Percentiles rank a stretch among this genome's conserved stretches.
These are phyloP conservation scores for Trichophyton rubrum DNA, from an alignment of 2,329 filamentous ascomycete species.

Conservation along the genomic window DNA sequence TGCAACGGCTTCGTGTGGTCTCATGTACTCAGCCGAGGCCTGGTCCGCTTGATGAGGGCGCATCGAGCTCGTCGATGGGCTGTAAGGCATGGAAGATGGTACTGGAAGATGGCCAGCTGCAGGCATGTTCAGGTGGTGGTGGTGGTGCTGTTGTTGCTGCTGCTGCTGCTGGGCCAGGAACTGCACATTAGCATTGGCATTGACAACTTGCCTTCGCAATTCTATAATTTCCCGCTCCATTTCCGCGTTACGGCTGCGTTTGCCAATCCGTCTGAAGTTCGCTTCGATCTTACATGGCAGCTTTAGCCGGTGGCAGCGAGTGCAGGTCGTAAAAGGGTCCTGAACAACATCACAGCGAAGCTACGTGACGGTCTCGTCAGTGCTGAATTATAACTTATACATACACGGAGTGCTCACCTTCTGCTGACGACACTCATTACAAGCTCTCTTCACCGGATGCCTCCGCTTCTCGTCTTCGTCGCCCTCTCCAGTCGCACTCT, in stretches of 20 bases:
- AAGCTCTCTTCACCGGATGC: constrained; percentile 47
- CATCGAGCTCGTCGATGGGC: constrained; percentile 10
- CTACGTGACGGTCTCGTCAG: constrained; percentile 26
- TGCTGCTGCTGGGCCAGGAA: constrained; percentile 7
- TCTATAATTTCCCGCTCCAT: constrained; percentile 48
- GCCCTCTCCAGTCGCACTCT: constrained; percentile 32
- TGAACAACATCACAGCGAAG: constrained; percentile 55
- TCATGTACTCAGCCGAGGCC: constrained; percentile 28
- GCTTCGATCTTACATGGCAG: constrained; percentile 55
- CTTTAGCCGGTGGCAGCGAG: constrained; percentile 49
- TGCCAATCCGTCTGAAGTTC: constrained; percentile 56
- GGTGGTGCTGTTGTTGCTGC: background rate
- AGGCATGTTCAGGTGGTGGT: constrained; percentile 6
- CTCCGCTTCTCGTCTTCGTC: constrained; percentile 37
- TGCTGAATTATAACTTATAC: background rate
- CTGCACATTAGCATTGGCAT: constrained; percentile 19
- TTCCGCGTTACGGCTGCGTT: constrained; percentile 52
- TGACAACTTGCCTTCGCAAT: constrained; percentile 37
- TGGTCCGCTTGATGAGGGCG: constrained; percentile 17
- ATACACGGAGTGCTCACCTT: constrained; percentile 40
- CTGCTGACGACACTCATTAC: constrained; percentile 58
- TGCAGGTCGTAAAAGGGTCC: constrained; percentile 50
- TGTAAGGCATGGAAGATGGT: constrained; percentile 20
- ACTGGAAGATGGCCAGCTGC: constrained; percentile 24
- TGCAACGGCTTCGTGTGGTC: constrained; percentile 39